Percentiles rank a stretch among this genome's conserved stretches.
Conservation (phyloP, 2,329 filamentous ascomycete species). For the Elsinoe perseae region DNA sequence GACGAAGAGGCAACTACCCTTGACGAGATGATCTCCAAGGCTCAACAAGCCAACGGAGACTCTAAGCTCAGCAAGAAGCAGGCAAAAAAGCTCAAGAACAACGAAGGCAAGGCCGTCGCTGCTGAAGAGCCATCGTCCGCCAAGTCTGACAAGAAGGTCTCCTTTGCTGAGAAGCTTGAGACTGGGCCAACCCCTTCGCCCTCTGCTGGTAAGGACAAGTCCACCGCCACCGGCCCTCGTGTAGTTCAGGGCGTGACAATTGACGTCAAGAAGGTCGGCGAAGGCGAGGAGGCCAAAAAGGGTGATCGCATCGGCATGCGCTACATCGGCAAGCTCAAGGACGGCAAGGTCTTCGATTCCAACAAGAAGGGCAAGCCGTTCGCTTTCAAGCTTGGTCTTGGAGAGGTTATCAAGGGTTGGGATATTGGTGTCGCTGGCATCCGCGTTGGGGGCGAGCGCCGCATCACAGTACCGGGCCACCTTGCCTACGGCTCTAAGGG, state of each 20-base stretch:
- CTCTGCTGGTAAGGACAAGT: slow-evolving; percentile 34
- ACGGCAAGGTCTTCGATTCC: slow-evolving; percentile 91
- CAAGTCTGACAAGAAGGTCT: slow-evolving; percentile 85
- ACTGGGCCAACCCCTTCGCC: slow-evolving; percentile 79
- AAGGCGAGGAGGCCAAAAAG: slow-evolving; percentile 76
- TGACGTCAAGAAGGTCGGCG: slow-evolving; percentile 90
- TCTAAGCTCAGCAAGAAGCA: slow-evolving; percentile 89
- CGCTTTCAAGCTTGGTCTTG: slow-evolving; percentile 85
- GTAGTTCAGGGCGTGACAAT: slow-evolving; percentile 81
- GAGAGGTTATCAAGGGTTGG: slow-evolving; percentile 98
- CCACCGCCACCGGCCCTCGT: slow-evolving; percentile 57
- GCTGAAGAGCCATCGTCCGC: slow-evolving; percentile 39
- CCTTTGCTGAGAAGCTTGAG: slow-evolving; percentile 98
- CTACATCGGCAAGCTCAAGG: slow-evolving; percentile 91
- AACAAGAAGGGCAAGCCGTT: slow-evolving; percentile 99
- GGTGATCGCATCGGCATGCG: slow-evolving; percentile 88
- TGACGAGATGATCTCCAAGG: slow-evolving; percentile 78
- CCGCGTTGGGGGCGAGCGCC: slow-evolving; percentile 85
- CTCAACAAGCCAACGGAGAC: slow-evolving; percentile 54
- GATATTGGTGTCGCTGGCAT: slow-evolving; percentile 91
- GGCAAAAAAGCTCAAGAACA: slow-evolving; percentile 97
- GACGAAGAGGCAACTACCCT: slow-evolving; percentile 52
- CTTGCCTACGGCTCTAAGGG: slow-evolving; percentile 82
- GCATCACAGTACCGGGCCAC: slow-evolving; percentile 78
- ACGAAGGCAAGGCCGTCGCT: slow-evolving; percentile 76